Evolutionary conservation across 176 grass and related monocot genomes (phyloP).

Genomic region (Aegilops speltoides): DNA sequence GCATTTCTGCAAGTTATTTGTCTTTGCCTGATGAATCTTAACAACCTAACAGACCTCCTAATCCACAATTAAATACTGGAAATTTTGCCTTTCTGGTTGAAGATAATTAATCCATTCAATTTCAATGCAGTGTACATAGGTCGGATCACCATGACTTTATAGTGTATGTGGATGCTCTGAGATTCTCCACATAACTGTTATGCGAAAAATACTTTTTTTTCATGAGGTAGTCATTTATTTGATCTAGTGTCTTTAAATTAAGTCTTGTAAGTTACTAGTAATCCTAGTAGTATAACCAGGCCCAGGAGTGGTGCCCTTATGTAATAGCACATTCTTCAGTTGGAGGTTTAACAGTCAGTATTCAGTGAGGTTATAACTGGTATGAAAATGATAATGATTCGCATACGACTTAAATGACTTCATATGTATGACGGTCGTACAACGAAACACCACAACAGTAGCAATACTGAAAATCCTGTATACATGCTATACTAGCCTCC

Average conservation of each 20-base stretch:
- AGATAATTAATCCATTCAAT: not conserved
- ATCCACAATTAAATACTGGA: not conserved
- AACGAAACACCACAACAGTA: not conserved
- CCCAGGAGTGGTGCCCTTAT: not conserved
- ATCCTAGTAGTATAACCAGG: not conserved
- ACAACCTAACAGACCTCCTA: not conserved
- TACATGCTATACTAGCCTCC: not conserved
- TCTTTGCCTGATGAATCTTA: not conserved
- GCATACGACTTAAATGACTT: not conserved
- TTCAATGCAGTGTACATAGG: not conserved
- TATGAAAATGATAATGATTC: not conserved
- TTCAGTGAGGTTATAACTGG: not conserved
- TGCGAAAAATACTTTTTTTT: not conserved
- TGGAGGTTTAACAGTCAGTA: not conserved
- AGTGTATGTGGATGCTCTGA: not conserved
- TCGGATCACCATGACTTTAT: not conserved
- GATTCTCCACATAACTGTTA: not conserved
- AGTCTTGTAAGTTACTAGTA: not conserved
- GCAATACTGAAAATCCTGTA: not conserved
- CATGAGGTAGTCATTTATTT: not conserved
- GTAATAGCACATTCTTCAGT: not conserved
- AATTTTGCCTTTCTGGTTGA: not conserved
- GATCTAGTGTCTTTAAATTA: not conserved
- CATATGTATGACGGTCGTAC: not conserved
- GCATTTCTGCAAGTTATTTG: not conserved